Evolutionary conservation across 2,329 filamentous ascomycete species (phyloP).

Genomic region (Tetracladium maxilliforme): DNA sequence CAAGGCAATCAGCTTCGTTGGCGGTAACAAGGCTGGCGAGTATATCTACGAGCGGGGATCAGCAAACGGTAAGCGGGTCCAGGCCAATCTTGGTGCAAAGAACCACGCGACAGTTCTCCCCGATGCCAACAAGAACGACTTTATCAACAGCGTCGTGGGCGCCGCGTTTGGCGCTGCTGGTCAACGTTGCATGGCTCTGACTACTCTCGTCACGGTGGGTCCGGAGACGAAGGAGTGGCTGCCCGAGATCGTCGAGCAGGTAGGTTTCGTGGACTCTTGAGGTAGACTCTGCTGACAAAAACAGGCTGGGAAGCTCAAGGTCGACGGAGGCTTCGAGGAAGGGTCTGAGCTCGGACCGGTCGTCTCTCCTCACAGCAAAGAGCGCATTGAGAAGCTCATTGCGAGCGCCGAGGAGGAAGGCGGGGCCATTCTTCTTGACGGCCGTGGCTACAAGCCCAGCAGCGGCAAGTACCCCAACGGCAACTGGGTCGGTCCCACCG

Average conservation of each 20-base stretch:
- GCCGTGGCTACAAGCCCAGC: constrained; percentile 55
- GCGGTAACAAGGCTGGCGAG: constrained; percentile 76
- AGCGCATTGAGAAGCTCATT: constrained; percentile 64
- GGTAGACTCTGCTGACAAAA: too few species aligned
- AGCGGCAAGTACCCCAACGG: constrained; percentile 63
- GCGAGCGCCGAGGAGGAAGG: constrained; percentile 66
- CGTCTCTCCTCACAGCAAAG: constrained; percentile 65
- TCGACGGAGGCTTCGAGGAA: constrained; percentile 70
- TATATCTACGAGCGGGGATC: constrained; percentile 71
- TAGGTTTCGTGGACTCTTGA: too few species aligned
- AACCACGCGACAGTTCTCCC: constrained; percentile 77
- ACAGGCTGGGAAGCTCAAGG: constrained; percentile 55
- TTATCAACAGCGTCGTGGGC: constrained; percentile 69
- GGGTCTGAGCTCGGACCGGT: constrained; percentile 75
- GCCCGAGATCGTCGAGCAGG: constrained; percentile 60
- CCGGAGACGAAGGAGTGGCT: constrained; percentile 73
- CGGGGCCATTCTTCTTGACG: constrained; percentile 70
- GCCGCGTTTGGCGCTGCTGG: constrained; percentile 76
- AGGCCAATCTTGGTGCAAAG: constrained; percentile 79
- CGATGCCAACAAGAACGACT: constrained; percentile 83
- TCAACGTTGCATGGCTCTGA: constrained; percentile 77
- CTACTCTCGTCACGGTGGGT: constrained; percentile 69
- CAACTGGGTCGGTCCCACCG: constrained; percentile 74
- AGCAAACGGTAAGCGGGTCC: constrained; percentile 76
- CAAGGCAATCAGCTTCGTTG: constrained; percentile 79